A percentile compares a stretch with the other conserved stretches of the same genome.
These are phyloP conservation scores for Trypanosoma platydactyli DNA, from an alignment of 208 protist species.

Conservation along the genomic window DNA sequence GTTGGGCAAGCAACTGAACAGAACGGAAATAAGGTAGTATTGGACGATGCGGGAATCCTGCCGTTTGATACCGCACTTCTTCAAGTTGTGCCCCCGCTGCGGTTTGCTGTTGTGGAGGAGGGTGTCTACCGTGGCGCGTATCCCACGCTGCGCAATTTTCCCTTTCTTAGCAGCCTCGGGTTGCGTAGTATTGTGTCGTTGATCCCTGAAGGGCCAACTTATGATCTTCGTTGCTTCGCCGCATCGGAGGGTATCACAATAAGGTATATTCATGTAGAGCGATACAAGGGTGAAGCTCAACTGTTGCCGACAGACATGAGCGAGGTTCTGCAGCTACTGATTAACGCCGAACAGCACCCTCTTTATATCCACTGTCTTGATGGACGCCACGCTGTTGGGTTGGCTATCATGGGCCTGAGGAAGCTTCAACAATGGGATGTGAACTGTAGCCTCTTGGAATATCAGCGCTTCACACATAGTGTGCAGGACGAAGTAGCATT, in stretches of 20 bases:
- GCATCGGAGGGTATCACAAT: conserved; percentile 50
- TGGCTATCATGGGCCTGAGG: conserved; percentile 76
- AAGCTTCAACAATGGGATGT: conserved; percentile 78
- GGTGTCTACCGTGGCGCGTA: conserved; percentile 86
- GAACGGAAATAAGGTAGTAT: neutral
- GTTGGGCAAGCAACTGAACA: neutral
- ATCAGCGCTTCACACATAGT: conserved; percentile 54
- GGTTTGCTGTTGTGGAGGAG: conserved; percentile 73
- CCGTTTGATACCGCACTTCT: conserved; percentile 33
- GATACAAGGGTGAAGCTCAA: conserved; percentile 82
- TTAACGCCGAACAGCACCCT: conserved; percentile 61
- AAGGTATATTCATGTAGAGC: conserved; percentile 71
- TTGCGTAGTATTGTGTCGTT: conserved; percentile 78
- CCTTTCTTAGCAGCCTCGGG: conserved; percentile 48
- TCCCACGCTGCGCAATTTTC: conserved; percentile 81
- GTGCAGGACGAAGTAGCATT: conserved; percentile 71
- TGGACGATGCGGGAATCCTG: neutral
- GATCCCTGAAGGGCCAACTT: conserved; percentile 81
- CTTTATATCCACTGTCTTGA: conserved; percentile 90
- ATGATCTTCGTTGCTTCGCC: conserved; percentile 71
- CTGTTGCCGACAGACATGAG: conserved; percentile 74
- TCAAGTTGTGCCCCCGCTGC: conserved; percentile 69
- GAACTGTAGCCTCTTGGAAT: conserved; percentile 54
- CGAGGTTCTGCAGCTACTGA: conserved; percentile 57
- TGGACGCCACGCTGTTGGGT: conserved; percentile 68